These are phyloP conservation scores for Tripterygium wilfordii DNA, from an alignment of 177 flowering plant species.

Conservation along the genomic window DNA sequence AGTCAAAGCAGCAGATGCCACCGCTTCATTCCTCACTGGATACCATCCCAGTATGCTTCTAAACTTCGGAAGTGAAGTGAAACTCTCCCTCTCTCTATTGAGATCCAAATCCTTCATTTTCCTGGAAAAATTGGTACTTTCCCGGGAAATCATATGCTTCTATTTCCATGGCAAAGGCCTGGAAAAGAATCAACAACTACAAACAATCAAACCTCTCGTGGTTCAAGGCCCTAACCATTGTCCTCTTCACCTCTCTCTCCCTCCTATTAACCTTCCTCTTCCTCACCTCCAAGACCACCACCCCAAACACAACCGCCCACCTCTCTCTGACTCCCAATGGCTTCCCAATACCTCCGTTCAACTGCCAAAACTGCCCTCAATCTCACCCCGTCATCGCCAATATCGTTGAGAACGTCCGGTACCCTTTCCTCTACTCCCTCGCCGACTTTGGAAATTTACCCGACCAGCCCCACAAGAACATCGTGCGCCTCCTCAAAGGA, in stretches of 20 bases:
- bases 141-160: background rate
- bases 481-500: slow-evolving; percentile 71
- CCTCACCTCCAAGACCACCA: slow-evolving; percentile 31
- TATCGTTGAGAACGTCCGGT: slow-evolving; percentile 69
- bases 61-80: no score
- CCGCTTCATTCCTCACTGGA: no score
- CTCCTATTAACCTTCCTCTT: slow-evolving; percentile 48
- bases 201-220: slow-evolving; percentile 32
- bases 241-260: slow-evolving; percentile 34
- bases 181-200: slow-evolving; percentile 54
- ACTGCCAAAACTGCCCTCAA: slow-evolving; percentile 67
- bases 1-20: no score
- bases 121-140: slow-evolving; percentile 1
- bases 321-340: background rate
- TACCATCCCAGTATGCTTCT: no score
- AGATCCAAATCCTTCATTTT: slow-evolving; percentile 21
- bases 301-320: slow-evolving; percentile 7
- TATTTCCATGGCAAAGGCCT: slow-evolving; percentile 79
- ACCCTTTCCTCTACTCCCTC: slow-evolving; percentile 82
- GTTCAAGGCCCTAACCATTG: slow-evolving; percentile 39
- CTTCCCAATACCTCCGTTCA: slow-evolving; percentile 48
- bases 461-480: slow-evolving; percentile 94
- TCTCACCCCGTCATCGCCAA: slow-evolving; percentile 86
- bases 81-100: no score
- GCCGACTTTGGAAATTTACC: slow-evolving; percentile 86